phyloP scores from a whole-genome alignment of 805 yeast species.

The Ogataea nonfermentans region DNA sequence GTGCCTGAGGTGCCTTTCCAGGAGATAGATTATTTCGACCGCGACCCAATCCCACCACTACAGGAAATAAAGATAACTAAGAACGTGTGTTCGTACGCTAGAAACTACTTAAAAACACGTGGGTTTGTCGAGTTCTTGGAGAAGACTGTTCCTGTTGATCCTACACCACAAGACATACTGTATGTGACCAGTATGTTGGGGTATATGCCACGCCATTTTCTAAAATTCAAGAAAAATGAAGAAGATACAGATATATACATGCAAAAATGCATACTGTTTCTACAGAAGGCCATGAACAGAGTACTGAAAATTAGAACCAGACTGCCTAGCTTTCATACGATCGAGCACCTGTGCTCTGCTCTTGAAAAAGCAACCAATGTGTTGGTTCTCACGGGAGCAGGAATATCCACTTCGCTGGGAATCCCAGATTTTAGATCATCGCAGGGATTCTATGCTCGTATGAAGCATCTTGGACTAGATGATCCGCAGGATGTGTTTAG shows the following conservation, averaged over 20 bases:
- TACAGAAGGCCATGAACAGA: conserved; percentile 64
- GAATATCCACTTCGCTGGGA: conserved; percentile 85
- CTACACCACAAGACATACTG: conserved; percentile 56
- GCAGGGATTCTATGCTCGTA: conserved; percentile 75
- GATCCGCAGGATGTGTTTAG: conserved; percentile 94
- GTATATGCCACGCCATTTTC: conserved; percentile 33
- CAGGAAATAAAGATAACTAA: conserved; percentile 33
- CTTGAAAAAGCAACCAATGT: conserved; percentile 58
- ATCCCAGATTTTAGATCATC: conserved; percentile 91
- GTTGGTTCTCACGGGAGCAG: conserved; percentile 87
- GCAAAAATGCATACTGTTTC: conserved; percentile 41
- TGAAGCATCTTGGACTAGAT: conserved; percentile 63
- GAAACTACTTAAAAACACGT: conserved; percentile 52
- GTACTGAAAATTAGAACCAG: conserved; percentile 57
- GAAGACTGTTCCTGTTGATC: conserved; percentile 57
- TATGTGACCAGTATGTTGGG: conserved; percentile 64
- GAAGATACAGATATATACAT: conserved; percentile 17
- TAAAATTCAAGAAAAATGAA: conserved; percentile 12
- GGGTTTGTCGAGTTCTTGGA: conserved; percentile 58
- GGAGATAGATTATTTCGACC: conserved; percentile 15
- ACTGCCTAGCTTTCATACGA: conserved; percentile 49
- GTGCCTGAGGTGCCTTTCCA: conserved; percentile 6
- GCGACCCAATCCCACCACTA: conserved; percentile 21
- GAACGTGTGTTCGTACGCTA: conserved; percentile 44
- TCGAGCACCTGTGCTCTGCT: conserved; percentile 56